Evolutionary conservation across 2,329 filamentous ascomycete species (phyloP).

Genomic region (Talaromyces sp.): DNA sequence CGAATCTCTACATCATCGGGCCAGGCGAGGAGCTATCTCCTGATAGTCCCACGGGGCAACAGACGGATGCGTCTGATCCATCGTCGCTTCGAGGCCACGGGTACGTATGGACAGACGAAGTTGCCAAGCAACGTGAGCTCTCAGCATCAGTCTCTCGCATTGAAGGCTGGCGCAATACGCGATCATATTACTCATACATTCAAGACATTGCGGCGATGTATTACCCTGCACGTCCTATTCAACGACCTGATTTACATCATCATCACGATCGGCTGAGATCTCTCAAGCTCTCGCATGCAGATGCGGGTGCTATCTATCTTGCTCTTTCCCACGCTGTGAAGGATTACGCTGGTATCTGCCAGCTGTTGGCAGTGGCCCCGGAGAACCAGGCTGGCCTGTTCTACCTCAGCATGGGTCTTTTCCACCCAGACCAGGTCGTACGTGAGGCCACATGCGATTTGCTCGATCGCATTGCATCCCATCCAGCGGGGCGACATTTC

Average conservation of each 20-base stretch:
- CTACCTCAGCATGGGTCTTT: slow-evolving; percentile 85
- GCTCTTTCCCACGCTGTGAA: slow-evolving; percentile 75
- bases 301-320: slow-evolving; percentile 82
- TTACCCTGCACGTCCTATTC: slow-evolving; percentile 42
- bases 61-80: slow-evolving; percentile 41
- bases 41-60: slow-evolving; percentile 52
- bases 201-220: slow-evolving; percentile 60
- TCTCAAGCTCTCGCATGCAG: slow-evolving; percentile 73
- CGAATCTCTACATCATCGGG: slow-evolving; percentile 77
- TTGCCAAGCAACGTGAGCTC: slow-evolving; percentile 78
- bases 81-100: slow-evolving; percentile 76
- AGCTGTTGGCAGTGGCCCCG: slow-evolving; percentile 78
- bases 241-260: slow-evolving; percentile 73
- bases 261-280: slow-evolving; percentile 88
- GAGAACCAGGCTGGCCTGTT: slow-evolving; percentile 88
- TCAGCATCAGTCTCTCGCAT: slow-evolving; percentile 90
- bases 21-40: slow-evolving; percentile 65
- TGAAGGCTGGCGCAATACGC: slow-evolving; percentile 93
- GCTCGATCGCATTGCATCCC: slow-evolving; percentile 77
- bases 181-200: slow-evolving; percentile 94
- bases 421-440: slow-evolving; percentile 83
- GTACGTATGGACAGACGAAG: slow-evolving; percentile 90
- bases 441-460: slow-evolving; percentile 76
- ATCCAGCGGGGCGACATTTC: slow-evolving; percentile 91
- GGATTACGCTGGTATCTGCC: slow-evolving; percentile 81